Base-by-base conservation (phyloP, 257 asterid genomes). In the Solanum sitiens region DNA sequence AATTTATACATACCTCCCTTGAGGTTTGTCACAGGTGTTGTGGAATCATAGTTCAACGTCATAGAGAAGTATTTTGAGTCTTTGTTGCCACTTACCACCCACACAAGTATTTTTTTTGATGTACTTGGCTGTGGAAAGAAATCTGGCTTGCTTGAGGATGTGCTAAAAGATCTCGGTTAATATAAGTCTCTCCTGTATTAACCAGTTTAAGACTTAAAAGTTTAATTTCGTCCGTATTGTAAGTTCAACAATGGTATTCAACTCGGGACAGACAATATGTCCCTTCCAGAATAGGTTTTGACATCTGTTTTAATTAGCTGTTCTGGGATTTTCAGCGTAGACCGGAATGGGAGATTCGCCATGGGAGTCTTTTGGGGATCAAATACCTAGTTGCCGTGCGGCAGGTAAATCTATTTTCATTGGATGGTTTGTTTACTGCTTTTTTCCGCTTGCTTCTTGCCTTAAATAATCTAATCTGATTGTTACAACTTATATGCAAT, bases 301-400 rank as follows among this genome's bases (percentile, higher is more conserved):
- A 30, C 91, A 83, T 86, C 71, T 86, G 70, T 91, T 95, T 91
- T 94, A 89, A 94, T 93, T 92, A 91, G 89, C 90, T 87, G 87
- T 90, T 90, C 91, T 37, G 90, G 91, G 90, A 91, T 88, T 94
- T 96, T 93, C 99, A 97, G 99, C 93, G 94, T 97, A 96, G 98
- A 89, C 93, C 99, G 91, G 99, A 97, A 91, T 97, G 99, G 99
- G 99, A 97, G 94, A 96, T 97, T 91, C 99, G 99, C 53, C 99
- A 97, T 88, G 98, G 99, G 86, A 94, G 99, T 90, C 99, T 97
- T 85, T 92, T 96, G 96, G 99, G 99, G 74, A 95, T 95, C 89
- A 97, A 97, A 85, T 97, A 97, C 89, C 90, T 97, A 87, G 98
- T 97, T 89, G 99, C 99, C 42, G 99, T 97, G 74, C 96, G 99